Percentiles rank a stretch among this genome's conserved stretches.
phyloP scores from a whole-genome alignment of 768 basidiomycete genomes.

The Boletus patriciae region DNA sequence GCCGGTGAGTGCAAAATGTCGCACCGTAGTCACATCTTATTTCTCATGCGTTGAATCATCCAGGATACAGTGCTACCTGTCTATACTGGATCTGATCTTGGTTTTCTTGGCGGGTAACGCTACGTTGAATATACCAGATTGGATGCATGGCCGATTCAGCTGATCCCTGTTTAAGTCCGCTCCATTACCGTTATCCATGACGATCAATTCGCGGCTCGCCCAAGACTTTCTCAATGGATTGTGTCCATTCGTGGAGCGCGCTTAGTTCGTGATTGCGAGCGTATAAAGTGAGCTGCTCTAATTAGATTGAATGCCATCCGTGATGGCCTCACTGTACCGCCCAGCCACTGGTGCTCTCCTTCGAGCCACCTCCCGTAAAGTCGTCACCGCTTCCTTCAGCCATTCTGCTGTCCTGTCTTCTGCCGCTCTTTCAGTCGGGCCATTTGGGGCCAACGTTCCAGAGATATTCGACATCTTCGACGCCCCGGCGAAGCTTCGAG shows the following conservation, averaged over 20 bases:
- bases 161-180: constrained; percentile 17
- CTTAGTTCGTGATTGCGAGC: neutral
- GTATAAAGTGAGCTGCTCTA: constrained; percentile 19
- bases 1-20: neutral
- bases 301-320: neutral
- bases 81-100: constrained; percentile 4
- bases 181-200: constrained; percentile 18
- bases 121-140: constrained; percentile 1
- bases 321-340: constrained; percentile 20
- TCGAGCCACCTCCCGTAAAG: constrained; percentile 6
- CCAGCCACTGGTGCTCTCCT: constrained; percentile 7
- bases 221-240: neutral
- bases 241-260: neutral
- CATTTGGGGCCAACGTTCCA: constrained; percentile 15
- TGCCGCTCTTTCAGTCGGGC: neutral
- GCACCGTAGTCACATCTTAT: neutral
- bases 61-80: neutral
- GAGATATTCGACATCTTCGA: constrained; percentile 55
- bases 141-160: neutral
- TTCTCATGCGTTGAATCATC: neutral
- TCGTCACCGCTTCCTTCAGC: constrained; percentile 12
- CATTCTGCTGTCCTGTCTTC: constrained; percentile 16
- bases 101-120: constrained; percentile 11
- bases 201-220: neutral
- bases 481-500: constrained; percentile 42